Evolutionary conservation across 208 protist genomes (phyloP), one percentile per base, ranked within the genome.

Genomic region (Blastocrithidia nonstop): DNA sequence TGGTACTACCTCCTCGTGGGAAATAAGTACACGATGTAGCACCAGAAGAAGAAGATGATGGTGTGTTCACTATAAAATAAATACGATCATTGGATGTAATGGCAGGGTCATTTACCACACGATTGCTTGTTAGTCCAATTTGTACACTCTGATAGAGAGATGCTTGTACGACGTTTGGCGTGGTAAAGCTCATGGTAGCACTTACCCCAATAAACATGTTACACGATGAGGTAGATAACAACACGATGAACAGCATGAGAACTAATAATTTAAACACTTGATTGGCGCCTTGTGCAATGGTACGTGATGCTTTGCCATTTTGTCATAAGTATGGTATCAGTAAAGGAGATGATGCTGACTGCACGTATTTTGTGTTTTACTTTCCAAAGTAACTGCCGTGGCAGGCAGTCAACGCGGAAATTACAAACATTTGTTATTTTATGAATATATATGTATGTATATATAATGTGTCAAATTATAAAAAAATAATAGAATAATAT

Each of bases 111-210:
- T 49, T 53, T 9, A 47, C 36, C 21, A 78, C 45, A n/a, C 61
- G 50, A 53, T 79, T 86, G 19, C 76, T 81, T 25, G 45, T 41
- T 35, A 93, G 62, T 16, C 36, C 55, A 2, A 93, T 1, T 32
- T 71, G 57, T 6, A 80, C 54, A 0, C 71, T 73, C 49, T 89
- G 80, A 52, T 87, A 87, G n/a, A 93, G 37, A 3, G 80, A 88
- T 2, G 83, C 56, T 33, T 88, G 54, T 27, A 54, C 45, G n/a
- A 78, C 69, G 50, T 86, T 88, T 15, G 67, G 50, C 1, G 66
- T 60, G 32, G 48, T 46, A 43, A 90, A 93, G 15, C 50, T 69
- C 47, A 93, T 66, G 15, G 51, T 50, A 3, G 64, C 70, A 15
- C 64, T 54, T 6, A 46, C 78, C 0, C 50, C 31, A 9, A 15